Conservation (phyloP, 2,329 filamentous ascomycete species). For the Sporothrix humicola region DNA sequence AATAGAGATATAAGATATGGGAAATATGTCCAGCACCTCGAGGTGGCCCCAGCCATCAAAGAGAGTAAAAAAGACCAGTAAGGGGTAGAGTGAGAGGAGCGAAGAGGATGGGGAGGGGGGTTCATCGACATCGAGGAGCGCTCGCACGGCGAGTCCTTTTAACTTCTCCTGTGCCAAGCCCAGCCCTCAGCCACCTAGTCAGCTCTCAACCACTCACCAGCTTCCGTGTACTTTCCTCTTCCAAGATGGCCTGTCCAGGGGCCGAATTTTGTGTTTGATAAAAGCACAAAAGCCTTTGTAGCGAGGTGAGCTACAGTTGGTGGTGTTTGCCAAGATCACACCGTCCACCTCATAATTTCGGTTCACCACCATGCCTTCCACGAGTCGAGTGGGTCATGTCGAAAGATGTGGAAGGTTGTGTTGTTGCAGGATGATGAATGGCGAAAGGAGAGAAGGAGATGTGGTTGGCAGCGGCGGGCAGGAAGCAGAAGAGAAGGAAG, state of each 20-base stretch:
- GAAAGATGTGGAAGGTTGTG: not conserved
- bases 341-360: not conserved
- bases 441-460: not conserved
- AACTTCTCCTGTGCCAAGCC: not conserved
- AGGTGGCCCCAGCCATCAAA: slow-evolving; percentile 1
- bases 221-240: not conserved
- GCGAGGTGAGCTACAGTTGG: slow-evolving; percentile 36
- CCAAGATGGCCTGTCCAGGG: not conserved
- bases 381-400: not conserved
- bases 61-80: not conserved
- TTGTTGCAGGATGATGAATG: not conserved
- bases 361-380: not conserved
- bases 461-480: slow-evolving; percentile 5
- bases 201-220: not conserved
- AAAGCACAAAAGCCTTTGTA: slow-evolving; percentile 29
- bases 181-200: not conserved
- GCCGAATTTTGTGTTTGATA: not conserved
- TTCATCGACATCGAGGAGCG: not conserved
- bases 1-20: slow-evolving; percentile 24
- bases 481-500: not conserved
- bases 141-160: slow-evolving; percentile 33
- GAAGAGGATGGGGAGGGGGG: not conserved
- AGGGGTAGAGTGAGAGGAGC: not conserved
- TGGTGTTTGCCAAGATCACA: slow-evolving; percentile 9
- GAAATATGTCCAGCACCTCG: slow-evolving; percentile 36